These are phyloP conservation scores for Neurospora sp. DNA, from an alignment of 2,329 filamentous ascomycete species.

Conservation along the genomic window DNA sequence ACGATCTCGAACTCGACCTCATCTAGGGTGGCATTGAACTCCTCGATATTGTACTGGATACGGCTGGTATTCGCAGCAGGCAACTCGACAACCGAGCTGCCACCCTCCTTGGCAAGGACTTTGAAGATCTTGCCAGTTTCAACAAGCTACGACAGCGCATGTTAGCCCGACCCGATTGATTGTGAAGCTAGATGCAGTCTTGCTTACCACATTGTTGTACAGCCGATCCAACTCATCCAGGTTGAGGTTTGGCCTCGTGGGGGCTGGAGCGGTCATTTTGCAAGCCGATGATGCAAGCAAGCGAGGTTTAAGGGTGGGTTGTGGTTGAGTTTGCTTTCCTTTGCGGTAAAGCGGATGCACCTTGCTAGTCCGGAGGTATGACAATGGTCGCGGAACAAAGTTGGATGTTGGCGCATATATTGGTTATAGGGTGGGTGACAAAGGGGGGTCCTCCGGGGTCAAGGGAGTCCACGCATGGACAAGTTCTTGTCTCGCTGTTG, in stretches of 20 bases:
- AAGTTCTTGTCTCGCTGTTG: neutral
- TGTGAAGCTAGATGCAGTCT: neutral
- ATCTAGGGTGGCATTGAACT: constrained; percentile 44
- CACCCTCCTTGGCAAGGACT: constrained; percentile 35
- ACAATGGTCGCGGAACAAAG: neutral
- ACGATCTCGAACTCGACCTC: constrained; percentile 40
- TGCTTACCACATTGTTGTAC: constrained; percentile 44
- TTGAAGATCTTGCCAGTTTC: constrained; percentile 49
- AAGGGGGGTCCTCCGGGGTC: neutral
- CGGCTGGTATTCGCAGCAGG: constrained; percentile 28
- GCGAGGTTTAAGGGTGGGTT: neutral
- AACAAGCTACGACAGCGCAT: constrained; percentile 35
- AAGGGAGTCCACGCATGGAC: neutral
- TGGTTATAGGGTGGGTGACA: neutral
- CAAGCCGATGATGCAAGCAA: neutral
- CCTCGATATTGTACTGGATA: constrained; percentile 35
- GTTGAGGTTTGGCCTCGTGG: constrained; percentile 2
- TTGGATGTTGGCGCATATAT: neutral
- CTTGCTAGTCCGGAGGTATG: neutral
- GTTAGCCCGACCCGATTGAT: neutral
- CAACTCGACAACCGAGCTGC: constrained; percentile 25
- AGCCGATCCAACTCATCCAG: constrained; percentile 41
- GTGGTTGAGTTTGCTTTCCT: neutral
- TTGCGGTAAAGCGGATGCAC: neutral
- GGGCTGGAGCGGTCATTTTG: neutral